These are phyloP conservation scores for Colletotrichum sp. DNA, from an alignment of 2,329 filamentous ascomycete genomes.

Conservation along the genomic window DNA sequence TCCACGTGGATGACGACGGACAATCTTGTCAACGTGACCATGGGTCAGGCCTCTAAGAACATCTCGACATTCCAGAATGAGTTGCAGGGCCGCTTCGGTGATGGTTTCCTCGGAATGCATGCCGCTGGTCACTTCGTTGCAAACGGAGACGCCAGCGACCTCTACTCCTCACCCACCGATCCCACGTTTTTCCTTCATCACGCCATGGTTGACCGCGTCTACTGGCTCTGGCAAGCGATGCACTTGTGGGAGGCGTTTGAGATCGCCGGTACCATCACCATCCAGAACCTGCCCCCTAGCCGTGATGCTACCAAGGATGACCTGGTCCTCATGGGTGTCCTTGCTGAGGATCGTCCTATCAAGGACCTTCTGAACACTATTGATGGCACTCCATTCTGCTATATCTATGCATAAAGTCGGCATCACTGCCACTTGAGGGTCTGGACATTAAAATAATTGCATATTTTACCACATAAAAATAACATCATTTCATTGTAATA, in stretches of 20 bases:
- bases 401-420: conserved; percentile 26
- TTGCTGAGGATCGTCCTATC: conserved; percentile 29
- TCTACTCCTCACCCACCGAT: conserved; percentile 28
- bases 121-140: conserved; percentile 33
- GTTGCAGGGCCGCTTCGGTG: conserved; percentile 32
- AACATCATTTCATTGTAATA: not conserved
- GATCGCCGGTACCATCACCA: conserved; percentile 26
- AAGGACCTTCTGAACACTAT: conserved; percentile 35
- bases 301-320: conserved; percentile 27
- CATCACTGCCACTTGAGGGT: not conserved
- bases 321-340: conserved; percentile 28
- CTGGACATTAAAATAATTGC: rapidly evolving
- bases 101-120: conserved; percentile 28
- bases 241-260: conserved; percentile 17
- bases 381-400: conserved; percentile 36
- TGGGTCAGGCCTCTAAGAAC: conserved; percentile 19
- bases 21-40: conserved; percentile 29
- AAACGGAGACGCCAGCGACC: conserved; percentile 27
- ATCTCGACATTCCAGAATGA: conserved; percentile 32
- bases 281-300: conserved; percentile 25
- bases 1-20: conserved; percentile 23
- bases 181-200: conserved; percentile 30
- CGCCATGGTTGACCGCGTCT: conserved; percentile 28
- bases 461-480: rapidly evolving
- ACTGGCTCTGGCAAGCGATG: conserved; percentile 31